phyloP scores from a whole-genome alignment of 306 rosid species.

The Rubus parviflorus region DNA sequence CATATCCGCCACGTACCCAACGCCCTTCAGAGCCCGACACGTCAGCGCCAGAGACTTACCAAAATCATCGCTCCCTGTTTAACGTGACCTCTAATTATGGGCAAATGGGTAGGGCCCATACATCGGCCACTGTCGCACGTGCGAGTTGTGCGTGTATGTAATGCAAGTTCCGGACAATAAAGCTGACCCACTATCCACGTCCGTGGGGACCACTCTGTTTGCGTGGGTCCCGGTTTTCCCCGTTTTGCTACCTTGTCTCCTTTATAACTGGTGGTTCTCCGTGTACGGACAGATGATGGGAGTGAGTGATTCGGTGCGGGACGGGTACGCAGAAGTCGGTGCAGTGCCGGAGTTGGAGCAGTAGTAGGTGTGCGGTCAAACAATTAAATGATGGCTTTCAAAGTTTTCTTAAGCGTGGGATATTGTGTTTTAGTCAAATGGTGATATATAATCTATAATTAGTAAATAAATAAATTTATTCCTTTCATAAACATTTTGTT shows the following conservation, averaged over 20 bases:
- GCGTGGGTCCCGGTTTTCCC: slow-evolving; percentile 43
- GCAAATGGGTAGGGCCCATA: neutral
- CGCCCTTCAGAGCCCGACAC: slow-evolving; percentile 21
- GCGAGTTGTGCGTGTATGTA: slow-evolving; percentile 21
- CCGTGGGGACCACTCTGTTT: neutral
- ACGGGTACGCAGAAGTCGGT: neutral
- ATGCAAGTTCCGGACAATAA: slow-evolving; percentile 13
- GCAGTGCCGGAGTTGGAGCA: neutral
- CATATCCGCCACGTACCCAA: slow-evolving; percentile 21
- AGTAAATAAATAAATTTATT: neutral
- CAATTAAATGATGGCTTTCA: slow-evolving; percentile 6
- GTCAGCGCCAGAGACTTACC: slow-evolving; percentile 11
- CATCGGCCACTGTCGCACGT: slow-evolving; percentile 36
- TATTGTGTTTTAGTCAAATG: neutral
- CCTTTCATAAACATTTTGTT: neutral
- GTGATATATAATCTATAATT: neutral
- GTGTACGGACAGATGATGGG: slow-evolving; percentile 42
- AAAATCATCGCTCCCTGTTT: no score
- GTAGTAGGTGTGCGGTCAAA: slow-evolving; percentile 7
- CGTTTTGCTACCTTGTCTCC: slow-evolving; percentile 35
- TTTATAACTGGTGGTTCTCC: slow-evolving; percentile 30
- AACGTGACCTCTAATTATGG: neutral
- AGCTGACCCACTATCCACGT: slow-evolving; percentile 38
- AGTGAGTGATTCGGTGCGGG: slow-evolving; percentile 15
- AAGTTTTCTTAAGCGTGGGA: neutral